Evolutionary conservation across 2,329 filamentous ascomycete genomes (phyloP), one percentile per base, ranked within the genome.

Genomic region (Xylariaceae sp.): DNA sequence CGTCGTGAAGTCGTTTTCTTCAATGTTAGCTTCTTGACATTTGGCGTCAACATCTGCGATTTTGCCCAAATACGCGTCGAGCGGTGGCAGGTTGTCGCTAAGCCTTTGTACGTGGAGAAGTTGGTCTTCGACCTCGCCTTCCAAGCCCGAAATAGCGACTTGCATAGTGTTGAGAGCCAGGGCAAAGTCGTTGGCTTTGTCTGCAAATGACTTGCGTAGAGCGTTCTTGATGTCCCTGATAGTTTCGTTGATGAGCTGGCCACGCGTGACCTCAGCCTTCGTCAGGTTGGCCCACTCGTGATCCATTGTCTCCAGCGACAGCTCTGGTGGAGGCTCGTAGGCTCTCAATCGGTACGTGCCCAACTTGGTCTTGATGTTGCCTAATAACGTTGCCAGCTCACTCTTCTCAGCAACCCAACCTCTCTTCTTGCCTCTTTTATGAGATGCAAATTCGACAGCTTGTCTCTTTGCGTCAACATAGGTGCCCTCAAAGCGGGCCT

Each of bases 1-100:
- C 8, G 91, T 97, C n/a, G 93, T 98, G 64, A 93, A 97, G 69
- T 98, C 93, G 65, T 98, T 98, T 60, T 98, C 93, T 65, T 98
- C 93, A 50, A 98, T 96, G 63, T 98, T 97, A 48, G 93, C 93
- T 69, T 97, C 91, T 45, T 84, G 79, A 62, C 93, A 98, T 66
- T 95, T 89, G 49, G 81, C 80, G 59, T 96, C 90, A 36, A 97
- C 78, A 9, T 80, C 81, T 12, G 82, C 87, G 59, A 98, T 96
- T 49, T 89, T 87, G 49, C 88, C 83, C 31, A 98, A 76, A 61
- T 94, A 98, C 45, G 87, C 80, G 55, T 96, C 89, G n/a, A 98
- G 75, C 3, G 91, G 91, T 8, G 87, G 78, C 11, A 98, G 72
- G 57, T 87, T 96, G 50, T 87, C 82, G 54, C 88, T 89, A 30